phyloP scores from a whole-genome alignment of 2,329 filamentous ascomycete genomes.

The Penicillium sp. region DNA sequence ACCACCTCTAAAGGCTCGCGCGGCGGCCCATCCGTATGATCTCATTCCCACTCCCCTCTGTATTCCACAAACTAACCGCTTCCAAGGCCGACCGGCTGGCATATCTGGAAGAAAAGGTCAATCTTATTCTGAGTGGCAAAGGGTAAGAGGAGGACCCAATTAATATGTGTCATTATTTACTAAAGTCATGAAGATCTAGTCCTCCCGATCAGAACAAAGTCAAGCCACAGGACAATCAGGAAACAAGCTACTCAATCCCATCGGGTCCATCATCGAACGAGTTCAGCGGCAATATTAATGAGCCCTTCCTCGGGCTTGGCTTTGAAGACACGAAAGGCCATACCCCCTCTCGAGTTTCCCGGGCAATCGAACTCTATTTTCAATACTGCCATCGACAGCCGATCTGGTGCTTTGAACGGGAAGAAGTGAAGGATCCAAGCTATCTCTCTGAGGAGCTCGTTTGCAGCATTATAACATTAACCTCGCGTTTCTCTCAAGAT shows the following conservation, averaged over 20 bases:
- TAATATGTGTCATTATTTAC: not conserved
- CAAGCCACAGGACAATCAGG: conserved; percentile 11
- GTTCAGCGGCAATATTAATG: conserved; percentile 15
- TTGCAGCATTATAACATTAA: conserved; percentile 35
- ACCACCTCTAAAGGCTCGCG: conserved; percentile 39
- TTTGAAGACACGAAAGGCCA: conserved; percentile 26
- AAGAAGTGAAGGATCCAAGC: conserved; percentile 31
- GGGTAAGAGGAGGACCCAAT: conserved; percentile 22
- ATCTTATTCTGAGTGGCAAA: conserved; percentile 50
- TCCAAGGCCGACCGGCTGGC: conserved; percentile 53
- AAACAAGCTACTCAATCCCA: conserved; percentile 15
- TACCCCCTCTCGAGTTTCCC: conserved; percentile 22
- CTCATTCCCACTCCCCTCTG: not conserved
- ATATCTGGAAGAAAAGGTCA: conserved; percentile 54
- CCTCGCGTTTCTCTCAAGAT: conserved; percentile 32
- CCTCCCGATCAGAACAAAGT: conserved; percentile 12
- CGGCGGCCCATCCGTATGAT: conserved; percentile 47
- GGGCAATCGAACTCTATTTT: conserved; percentile 35
- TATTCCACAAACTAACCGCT: not conserved
- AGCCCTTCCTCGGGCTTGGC: conserved; percentile 22
- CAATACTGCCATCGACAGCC: conserved; percentile 40
- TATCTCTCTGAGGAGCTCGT: conserved; percentile 33
- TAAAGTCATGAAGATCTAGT: conserved; percentile 1
- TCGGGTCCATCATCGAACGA: conserved; percentile 21
- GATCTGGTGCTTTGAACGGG: conserved; percentile 38